Evolutionary conservation across 1,139 yeast genomes (phyloP), one percentile per base, ranked within the genome.

Genomic region (Sugiyamaella paludigena): DNA sequence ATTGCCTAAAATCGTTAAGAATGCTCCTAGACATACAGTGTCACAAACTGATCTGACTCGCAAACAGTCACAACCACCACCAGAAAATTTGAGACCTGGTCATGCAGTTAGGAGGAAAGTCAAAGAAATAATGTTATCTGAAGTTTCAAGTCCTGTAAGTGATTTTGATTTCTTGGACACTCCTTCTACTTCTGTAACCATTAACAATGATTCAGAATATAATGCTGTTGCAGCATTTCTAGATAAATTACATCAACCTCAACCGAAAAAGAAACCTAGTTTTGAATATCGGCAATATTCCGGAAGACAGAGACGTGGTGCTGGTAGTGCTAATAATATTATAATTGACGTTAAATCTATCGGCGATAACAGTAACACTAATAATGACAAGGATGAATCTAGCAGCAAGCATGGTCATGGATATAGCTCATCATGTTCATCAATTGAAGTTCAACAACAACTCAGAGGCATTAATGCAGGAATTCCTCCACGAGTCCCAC

Each of bases 401-500:
- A 5, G 24, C 24, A 19, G 5, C 5, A 19, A 19, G 5, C 45
- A 43, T 32, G 11, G 24, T 2, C 26, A 39, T 11, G 30, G 24
- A 10, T 36, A 33, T n/a, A 13, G 15, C n/a, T 31, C 40, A 10
- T 43, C 42, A 13, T 38, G 49, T 13, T 27, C 46, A 16, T 30
- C 34, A n/a, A 41, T 43, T 6, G 43, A 45, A 10, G 39, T 24
- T 13, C 42, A 39, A 16, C 36, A 42, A 30, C 37, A 42, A 30
- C 24, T 19, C 24, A 15, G 32, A n/a, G 47, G 47, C 7, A 48
- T 58, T 24, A 54, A 56, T 46, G 64, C 61, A 7, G 66, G 66
- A 12, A 59, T 62, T 36, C 66, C 65, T 10, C 66, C 66, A 1
- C 49, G 50, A 38, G 64, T 61, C 5, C 66, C 66, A 4, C 53